These are phyloP conservation scores for Mycogone perniciosa DNA, from an alignment of 2,329 filamentous ascomycete species.

Conservation along the genomic window DNA sequence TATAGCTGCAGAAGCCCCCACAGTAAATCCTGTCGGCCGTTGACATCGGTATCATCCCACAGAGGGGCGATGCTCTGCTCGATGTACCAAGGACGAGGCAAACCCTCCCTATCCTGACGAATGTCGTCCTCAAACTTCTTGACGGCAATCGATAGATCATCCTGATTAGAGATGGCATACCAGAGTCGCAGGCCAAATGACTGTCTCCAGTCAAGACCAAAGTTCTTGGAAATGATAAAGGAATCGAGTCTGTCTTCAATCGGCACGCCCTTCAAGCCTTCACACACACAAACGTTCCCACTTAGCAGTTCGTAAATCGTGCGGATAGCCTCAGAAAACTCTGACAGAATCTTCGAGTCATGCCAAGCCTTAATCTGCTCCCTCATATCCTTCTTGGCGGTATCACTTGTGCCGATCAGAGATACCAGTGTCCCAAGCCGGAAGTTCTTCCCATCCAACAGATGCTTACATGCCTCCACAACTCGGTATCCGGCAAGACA, in stretches of 20 bases:
- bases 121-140: constrained; percentile 68
- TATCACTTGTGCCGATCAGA: constrained; percentile 68
- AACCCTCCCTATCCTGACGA: constrained; percentile 60
- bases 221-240: constrained; percentile 77
- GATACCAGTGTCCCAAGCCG: constrained; percentile 80
- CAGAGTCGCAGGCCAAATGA: constrained; percentile 86
- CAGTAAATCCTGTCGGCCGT: constrained; percentile 66
- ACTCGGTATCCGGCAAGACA: constrained; percentile 73
- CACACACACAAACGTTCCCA: constrained; percentile 78
- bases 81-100: constrained; percentile 65
- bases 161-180: constrained; percentile 68
- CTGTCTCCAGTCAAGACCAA: constrained; percentile 86
- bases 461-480: constrained; percentile 72
- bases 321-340: constrained; percentile 77
- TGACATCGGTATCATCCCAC: constrained; percentile 54
- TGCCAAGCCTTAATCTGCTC: constrained; percentile 82
- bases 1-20: constrained; percentile 85
- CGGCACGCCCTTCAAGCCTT: constrained; percentile 66
- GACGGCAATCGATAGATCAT: constrained; percentile 68
- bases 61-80: constrained; percentile 51
- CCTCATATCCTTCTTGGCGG: constrained; percentile 65
- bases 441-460: constrained; percentile 71
- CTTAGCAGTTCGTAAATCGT: constrained; percentile 84
- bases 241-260: constrained; percentile 73
- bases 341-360: constrained; percentile 73